These are phyloP conservation scores for Capsicum rhomboideum DNA, from an alignment of 257 asterid species.

Conservation along the genomic window DNA sequence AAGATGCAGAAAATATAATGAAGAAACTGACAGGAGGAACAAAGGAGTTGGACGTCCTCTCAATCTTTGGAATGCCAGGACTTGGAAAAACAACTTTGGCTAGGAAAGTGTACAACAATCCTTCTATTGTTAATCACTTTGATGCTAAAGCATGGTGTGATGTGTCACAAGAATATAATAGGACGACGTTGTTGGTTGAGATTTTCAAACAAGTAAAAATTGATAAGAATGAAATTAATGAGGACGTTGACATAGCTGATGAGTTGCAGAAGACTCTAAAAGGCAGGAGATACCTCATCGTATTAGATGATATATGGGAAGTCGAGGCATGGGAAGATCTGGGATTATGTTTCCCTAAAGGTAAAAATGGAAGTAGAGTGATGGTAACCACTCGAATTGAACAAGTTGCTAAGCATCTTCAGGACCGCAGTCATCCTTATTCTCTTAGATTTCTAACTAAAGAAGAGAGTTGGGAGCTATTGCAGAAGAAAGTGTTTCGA, in stretches of 20 bases:
- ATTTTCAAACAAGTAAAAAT: not conserved
- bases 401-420: not conserved
- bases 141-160: not conserved
- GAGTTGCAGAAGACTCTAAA: not conserved
- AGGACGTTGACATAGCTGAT: not conserved
- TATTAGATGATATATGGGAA: slow-evolving; percentile 2
- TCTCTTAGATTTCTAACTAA: not conserved
- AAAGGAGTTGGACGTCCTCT: not conserved
- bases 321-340: not conserved
- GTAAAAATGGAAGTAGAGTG: not conserved
- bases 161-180: not conserved
- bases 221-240: fast-evolving
- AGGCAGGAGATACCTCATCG: not conserved
- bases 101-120: not conserved
- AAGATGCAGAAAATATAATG: not conserved
- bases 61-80: not conserved
- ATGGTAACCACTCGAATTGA: not conserved
- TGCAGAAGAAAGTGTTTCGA: not conserved
- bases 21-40: not conserved
- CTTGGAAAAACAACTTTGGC: not conserved
- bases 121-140: not conserved
- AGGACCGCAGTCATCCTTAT: not conserved
- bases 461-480: not conserved
- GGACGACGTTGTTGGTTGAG: not conserved
- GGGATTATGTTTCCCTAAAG: not conserved